A percentile compares a stretch with the other conserved stretches of the same genome.
These are phyloP conservation scores for Soucietia sequanensis DNA, from an alignment of 805 yeast species.

Conservation along the genomic window DNA sequence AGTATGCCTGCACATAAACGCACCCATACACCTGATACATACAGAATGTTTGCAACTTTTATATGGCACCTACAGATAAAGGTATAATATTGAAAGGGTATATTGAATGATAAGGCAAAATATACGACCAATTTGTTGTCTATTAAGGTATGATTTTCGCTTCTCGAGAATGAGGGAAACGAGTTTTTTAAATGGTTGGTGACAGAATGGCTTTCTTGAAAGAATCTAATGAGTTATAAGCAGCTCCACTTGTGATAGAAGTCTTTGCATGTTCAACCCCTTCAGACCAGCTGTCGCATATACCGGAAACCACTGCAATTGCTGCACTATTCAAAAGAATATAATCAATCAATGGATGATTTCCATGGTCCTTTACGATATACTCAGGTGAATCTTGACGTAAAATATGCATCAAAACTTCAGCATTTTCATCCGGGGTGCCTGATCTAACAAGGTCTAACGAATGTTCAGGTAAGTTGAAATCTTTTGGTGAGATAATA, in stretches of 20 bases:
- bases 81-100: no score
- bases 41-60: no score
- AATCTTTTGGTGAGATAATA: constrained; percentile 67
- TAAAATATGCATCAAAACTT: constrained; percentile 43
- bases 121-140: background rate
- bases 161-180: no score
- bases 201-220: constrained; percentile 37
- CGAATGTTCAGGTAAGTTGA: constrained; percentile 74
- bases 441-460: constrained; percentile 73
- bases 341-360: constrained; percentile 76
- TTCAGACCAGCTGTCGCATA: constrained; percentile 63
- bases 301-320: constrained; percentile 74
- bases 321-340: constrained; percentile 90
- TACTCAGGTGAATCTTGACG: constrained; percentile 46
- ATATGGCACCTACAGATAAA: no score
- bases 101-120: no score
- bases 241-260: constrained; percentile 67
- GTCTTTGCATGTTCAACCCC: constrained; percentile 76
- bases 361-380: constrained; percentile 37
- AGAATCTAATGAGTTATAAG: constrained; percentile 54
- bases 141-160: background rate
- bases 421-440: constrained; percentile 85
- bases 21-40: no score
- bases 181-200: no score
- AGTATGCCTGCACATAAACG: no score